phyloP scores from a whole-genome alignment of 2,329 filamentous ascomycete species.

The Ophiostoma sp. region DNA sequence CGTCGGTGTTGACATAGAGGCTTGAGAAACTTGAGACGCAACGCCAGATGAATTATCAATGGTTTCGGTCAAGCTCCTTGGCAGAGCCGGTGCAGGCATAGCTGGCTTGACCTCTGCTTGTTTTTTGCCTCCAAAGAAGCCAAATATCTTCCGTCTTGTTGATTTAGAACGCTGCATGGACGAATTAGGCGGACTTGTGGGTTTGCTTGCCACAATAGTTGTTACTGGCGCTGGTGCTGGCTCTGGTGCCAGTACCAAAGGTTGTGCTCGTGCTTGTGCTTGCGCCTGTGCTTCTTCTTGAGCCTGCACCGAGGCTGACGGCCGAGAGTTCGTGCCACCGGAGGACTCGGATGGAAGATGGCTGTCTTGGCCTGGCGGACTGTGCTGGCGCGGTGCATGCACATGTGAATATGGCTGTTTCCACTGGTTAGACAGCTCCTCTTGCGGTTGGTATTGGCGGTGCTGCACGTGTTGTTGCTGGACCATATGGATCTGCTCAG shows the following conservation, averaged over 20 bases:
- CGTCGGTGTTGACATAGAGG: neutral
- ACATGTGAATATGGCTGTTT: conserved; percentile 19
- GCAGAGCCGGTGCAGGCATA: neutral
- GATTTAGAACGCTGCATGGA: conserved; percentile 43
- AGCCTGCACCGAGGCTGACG: neutral
- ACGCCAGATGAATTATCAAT: neutral
- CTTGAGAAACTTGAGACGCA: neutral
- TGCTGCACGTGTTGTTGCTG: conserved; percentile 20
- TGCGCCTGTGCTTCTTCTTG: neutral
- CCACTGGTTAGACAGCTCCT: conserved; percentile 23
- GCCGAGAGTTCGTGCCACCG: neutral
- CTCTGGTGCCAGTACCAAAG: neutral
- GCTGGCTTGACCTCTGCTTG: conserved; percentile 31
- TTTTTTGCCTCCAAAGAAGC: conserved; percentile 45
- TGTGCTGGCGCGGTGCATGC: conserved; percentile 3
- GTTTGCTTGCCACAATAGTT: neutral
- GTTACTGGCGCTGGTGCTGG: neutral
- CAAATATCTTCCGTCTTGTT: conserved; percentile 57
- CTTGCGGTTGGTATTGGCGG: neutral
- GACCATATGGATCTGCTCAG: neutral
- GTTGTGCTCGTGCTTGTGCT: neutral
- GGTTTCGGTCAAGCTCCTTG: neutral
- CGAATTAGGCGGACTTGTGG: neutral
- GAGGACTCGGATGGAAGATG: neutral
- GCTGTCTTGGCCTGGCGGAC: neutral